Base-by-base conservation (phyloP, 345 rosid genomes). In the Eucalyptus marginata region DNA sequence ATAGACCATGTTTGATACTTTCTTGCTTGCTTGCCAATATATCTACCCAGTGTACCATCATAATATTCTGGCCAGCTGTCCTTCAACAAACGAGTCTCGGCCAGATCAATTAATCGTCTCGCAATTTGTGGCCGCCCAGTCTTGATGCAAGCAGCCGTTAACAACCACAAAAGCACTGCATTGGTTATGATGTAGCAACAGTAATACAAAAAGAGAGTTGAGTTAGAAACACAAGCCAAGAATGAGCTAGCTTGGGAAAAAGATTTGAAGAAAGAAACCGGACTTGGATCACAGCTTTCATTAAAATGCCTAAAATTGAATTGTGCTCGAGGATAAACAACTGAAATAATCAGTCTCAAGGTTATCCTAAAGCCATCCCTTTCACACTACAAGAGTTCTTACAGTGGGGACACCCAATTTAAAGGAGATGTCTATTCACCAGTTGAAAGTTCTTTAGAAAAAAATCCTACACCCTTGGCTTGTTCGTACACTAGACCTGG, bases 101-200 rank as follows among this genome's bases (percentile, higher is more conserved):
- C 94, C 15, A 94, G 96, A 90, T 96, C 97, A 79, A 96, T 90
- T 4, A 94, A 94, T 8, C 94, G 91, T 90, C 96, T 96, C 6
- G 97, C 97, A 11, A 95, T 96, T 90, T 94, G 97, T 10, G 97
- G 97, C 54, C 97, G 90, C 40, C 97, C 97, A n/a, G 96, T 94
- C 90, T 95, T 95, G 83, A 95, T 93, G 94, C 96, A 95, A 71
- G 97, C 97, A 81, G 97, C 97, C 8, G 97, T 95, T 56, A 96
- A 91, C 93, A 95, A 88, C 97, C 97, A 96, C 66, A 96, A 86
- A 59, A 96, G 93, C 84, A 96, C 97, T 95, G 95, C 88, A 86
- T 68, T 86, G 49, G 17, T 43, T 20, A 46, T 46, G 24, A 84
- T 36, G 10, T 13, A 40, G 16, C 47, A 62, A 43, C 81, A 52